Conservation (phyloP, 2,329 filamentous ascomycete species). For the Talaromyces sp. region DNA sequence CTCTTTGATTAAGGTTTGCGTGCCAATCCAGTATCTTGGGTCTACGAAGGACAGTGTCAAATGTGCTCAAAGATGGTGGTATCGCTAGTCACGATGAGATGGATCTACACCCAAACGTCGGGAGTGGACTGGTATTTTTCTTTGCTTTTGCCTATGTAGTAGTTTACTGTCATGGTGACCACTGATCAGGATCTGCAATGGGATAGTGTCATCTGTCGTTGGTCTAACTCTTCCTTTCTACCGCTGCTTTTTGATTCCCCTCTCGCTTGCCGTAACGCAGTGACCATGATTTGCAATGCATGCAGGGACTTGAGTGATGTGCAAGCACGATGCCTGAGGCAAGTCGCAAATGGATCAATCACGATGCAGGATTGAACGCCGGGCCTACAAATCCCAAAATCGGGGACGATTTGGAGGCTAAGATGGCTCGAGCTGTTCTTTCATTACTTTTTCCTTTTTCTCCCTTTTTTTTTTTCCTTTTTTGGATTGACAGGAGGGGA, state of each 20-base stretch:
- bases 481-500: neutral
- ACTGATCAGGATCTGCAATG: neutral
- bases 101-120: slow-evolving; percentile 3
- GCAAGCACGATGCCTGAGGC: neutral
- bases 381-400: slow-evolving; percentile 4
- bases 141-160: neutral
- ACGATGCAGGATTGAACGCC: neutral
- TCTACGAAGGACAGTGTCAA: neutral
- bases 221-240: neutral
- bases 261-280: neutral
- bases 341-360: slow-evolving; percentile 1
- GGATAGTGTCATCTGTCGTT: neutral
- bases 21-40: slow-evolving; percentile 1
- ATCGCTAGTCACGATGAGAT: neutral
- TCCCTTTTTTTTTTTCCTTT: neutral
- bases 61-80: neutral
- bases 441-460: neutral
- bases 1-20: slow-evolving; percentile 7
- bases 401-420: neutral
- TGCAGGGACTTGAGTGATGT: slow-evolving; percentile 1
- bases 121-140: neutral
- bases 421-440: slow-evolving; percentile 8
- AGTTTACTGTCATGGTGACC: neutral
- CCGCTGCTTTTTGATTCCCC: neutral
- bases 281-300: slow-evolving; percentile 9